Evolutionary conservation across 805 yeast genomes (phyloP).

Genomic region (Candida boleticola): DNA sequence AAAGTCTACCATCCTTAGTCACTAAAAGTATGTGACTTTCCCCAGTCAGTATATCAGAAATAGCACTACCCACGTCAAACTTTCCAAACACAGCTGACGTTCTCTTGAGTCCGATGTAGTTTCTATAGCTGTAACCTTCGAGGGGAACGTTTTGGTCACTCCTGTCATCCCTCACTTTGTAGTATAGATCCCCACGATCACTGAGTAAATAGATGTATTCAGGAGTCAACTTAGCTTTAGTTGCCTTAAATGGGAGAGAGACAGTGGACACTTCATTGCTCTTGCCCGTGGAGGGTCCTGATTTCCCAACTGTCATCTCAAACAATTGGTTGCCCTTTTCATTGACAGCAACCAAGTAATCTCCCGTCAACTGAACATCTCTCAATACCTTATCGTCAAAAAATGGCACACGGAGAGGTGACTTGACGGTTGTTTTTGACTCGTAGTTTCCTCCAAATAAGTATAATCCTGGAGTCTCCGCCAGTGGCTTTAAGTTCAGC

Average conservation of each 20-base stretch:
- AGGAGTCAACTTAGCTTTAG: conserved; percentile 45
- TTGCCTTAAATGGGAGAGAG: conserved; percentile 27
- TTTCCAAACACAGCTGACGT: conserved; percentile 7
- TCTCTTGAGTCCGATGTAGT: conserved; percentile 21
- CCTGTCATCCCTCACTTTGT: conserved; percentile 23
- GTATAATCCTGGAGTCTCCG: conserved; percentile 30
- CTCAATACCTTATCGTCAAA: conserved; percentile 62
- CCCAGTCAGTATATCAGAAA: conserved; percentile 57
- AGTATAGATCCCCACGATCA: conserved; percentile 35
- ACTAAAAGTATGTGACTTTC: conserved; percentile 64
- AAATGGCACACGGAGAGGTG: conserved; percentile 59
- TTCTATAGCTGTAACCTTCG: conserved; percentile 13
- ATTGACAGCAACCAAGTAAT: conserved; percentile 54
- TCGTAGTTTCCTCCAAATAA: conserved; percentile 31
- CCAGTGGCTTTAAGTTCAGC: conserved; percentile 19
- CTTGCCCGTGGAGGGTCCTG: conserved; percentile 12
- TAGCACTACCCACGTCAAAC: conserved; percentile 35
- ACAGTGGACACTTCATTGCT: conserved; percentile 8
- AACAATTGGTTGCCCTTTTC: conserved; percentile 68
- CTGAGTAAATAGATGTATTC: conserved; percentile 46
- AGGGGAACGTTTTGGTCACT: conserved; percentile 10
- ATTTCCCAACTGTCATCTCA: conserved; percentile 57
- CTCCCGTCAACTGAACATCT: conserved; percentile 53
- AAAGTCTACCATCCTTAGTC: conserved; percentile 59
- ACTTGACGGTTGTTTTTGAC: conserved; percentile 35